Evolutionary conservation across 768 basidiomycete genomes (phyloP), one percentile per base, ranked within the genome.

Genomic region (Suillus lakei): DNA sequence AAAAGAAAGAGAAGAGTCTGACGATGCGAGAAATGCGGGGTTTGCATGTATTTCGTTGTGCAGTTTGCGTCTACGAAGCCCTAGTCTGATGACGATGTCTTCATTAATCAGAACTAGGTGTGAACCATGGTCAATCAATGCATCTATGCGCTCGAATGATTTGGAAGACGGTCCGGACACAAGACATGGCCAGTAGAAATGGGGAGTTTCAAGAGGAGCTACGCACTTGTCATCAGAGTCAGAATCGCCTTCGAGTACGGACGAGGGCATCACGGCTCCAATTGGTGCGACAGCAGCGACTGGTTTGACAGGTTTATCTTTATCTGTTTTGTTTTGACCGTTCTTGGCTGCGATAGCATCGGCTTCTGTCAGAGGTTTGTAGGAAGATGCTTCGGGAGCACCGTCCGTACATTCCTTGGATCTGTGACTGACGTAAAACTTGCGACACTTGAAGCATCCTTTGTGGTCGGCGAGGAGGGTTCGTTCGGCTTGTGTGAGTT

Each of bases 81-180:
- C 44, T 0, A 46, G 44, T 2, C 10, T 46, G 10, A 12, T 46
- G 10, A 46, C n/a, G n/a, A 46, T 1, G 5, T n/a, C 21, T 12
- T 46, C n/a, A 1, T 46, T 15, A 46, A 46, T 46, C n/a, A 32
- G 32, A 32, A 32, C 32, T 32, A 32, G 32, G 6, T 32, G 32
- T 32, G 32, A 32, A 3, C 32, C n/a, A 5, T 46, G 44, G 44
- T 46, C 44, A 46, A 46, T 46, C n/a, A 46, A 12, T 12, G 44
- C n/a, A 1, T 46, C 10, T 1, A 46, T 0, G 0, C 1, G n/a
- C 12, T 46, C 44, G 10, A 46, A 46, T 0, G n/a, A 46, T n/a
- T 46, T 3, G n/a, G n/a, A 46, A 23, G 44, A n/a, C 2, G 44
- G 44, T 4, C 44, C 44, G 4, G 32, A 3, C 44, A 46, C 12